Percentiles rank a stretch among this genome's conserved stretches.
Evolutionary conservation across 768 basidiomycete genomes (phyloP).

Genomic region (Trametes elegans): DNA sequence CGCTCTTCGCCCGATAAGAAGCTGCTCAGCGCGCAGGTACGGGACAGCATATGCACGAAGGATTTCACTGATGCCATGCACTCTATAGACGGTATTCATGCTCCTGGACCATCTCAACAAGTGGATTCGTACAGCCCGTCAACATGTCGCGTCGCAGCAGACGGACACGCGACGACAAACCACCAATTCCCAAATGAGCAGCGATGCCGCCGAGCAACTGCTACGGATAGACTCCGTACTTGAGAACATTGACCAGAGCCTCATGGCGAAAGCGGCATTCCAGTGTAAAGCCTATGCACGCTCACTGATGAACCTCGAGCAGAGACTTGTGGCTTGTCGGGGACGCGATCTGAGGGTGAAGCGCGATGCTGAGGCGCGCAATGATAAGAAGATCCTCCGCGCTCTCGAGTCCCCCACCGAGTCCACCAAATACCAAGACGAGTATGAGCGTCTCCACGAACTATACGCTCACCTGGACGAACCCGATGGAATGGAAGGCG

Average conservation of each 20-base stretch:
- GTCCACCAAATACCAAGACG: slow-evolving; percentile 50
- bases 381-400: slow-evolving; percentile 20
- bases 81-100: slow-evolving; percentile 81
- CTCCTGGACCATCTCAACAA: slow-evolving; percentile 93
- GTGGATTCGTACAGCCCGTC: slow-evolving; percentile 78
- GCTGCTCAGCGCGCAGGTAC: slow-evolving; percentile 90
- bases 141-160: slow-evolving; percentile 54
- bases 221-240: slow-evolving; percentile 76
- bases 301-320: slow-evolving; percentile 93
- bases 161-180: slow-evolving; percentile 42
- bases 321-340: slow-evolving; percentile 60
- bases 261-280: slow-evolving; percentile 92
- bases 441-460: slow-evolving; percentile 91
- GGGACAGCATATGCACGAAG: neutral
- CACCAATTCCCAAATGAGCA: slow-evolving; percentile 21
- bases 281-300: slow-evolving; percentile 94
- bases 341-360: slow-evolving; percentile 23
- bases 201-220: slow-evolving; percentile 57
- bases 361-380: slow-evolving; percentile 28
- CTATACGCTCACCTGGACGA: slow-evolving; percentile 96
- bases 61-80: neutral
- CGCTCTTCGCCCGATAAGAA: slow-evolving; percentile 72
- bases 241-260: slow-evolving; percentile 76
- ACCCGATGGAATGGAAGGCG: slow-evolving; percentile 99
- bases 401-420: slow-evolving; percentile 30